Evolutionary conservation across 768 basidiomycete species (phyloP).

Genomic region (Tylopilus subfusipes): DNA sequence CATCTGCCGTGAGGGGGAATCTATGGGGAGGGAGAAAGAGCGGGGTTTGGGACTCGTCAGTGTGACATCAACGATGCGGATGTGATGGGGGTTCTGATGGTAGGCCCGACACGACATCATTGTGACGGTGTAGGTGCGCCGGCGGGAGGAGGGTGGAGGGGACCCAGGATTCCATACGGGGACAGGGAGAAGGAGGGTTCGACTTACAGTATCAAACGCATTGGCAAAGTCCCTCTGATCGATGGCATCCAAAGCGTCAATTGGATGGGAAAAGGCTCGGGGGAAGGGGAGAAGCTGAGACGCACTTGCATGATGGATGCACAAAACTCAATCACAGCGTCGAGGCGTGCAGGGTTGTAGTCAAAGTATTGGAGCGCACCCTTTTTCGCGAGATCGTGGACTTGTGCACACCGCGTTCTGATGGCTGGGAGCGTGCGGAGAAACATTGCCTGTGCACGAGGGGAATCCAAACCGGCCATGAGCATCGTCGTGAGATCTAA

Average conservation of each 20-base stretch:
- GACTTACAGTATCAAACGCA: slow-evolving; percentile 57
- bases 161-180: not conserved
- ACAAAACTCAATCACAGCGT: slow-evolving; percentile 69
- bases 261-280: not conserved
- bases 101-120: not conserved
- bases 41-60: not conserved
- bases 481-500: not conserved
- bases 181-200: not conserved
- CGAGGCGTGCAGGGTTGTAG: slow-evolving; percentile 76
- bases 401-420: slow-evolving; percentile 75
- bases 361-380: slow-evolving; percentile 83
- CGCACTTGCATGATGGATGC: slow-evolving; percentile 72
- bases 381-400: slow-evolving; percentile 71
- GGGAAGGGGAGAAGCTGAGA: not conserved
- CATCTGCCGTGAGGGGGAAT: slow-evolving; percentile 88
- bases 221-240: slow-evolving; percentile 75
- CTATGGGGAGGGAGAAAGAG: slow-evolving; percentile 34
- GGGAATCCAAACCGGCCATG: slow-evolving; percentile 2
- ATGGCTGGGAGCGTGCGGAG: slow-evolving; percentile 88
- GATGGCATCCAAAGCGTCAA: not conserved
- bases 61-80: not conserved
- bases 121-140: not conserved
- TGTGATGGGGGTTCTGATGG: not conserved
- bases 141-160: slow-evolving; percentile 8
- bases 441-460: slow-evolving; percentile 47